Percentiles rank a stretch among this genome's conserved stretches.
These are phyloP conservation scores for Fusarium devonianum DNA, from an alignment of 2,329 filamentous ascomycete species.

Conservation along the genomic window DNA sequence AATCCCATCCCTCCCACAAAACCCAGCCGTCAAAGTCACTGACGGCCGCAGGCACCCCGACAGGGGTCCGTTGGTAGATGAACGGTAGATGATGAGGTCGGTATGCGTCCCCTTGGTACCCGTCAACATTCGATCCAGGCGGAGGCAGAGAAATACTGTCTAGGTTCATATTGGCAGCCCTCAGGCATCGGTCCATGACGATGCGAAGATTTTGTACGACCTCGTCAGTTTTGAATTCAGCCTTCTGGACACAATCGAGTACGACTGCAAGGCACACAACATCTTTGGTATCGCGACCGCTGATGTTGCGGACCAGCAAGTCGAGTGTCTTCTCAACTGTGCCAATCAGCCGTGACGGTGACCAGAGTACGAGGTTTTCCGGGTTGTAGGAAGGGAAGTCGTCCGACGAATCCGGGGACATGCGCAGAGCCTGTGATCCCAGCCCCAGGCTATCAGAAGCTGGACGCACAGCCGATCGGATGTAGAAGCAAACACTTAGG, in stretches of 20 bases:
- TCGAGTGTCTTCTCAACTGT: slow-evolving; percentile 58
- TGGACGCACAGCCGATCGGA: slow-evolving; percentile 48
- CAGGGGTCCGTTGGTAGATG: slow-evolving; percentile 43
- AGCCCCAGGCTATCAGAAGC: slow-evolving; percentile 42
- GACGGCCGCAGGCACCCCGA: slow-evolving; percentile 39
- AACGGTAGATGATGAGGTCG: slow-evolving; percentile 40
- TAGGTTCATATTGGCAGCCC: slow-evolving; percentile 52
- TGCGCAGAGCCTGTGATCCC: slow-evolving; percentile 43
- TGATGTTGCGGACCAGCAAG: slow-evolving; percentile 54
- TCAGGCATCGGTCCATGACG: slow-evolving; percentile 55
- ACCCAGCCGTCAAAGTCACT: slow-evolving; percentile 47
- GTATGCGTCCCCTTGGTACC: slow-evolving; percentile 41
- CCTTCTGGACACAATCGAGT: slow-evolving; percentile 53
- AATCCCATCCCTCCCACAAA: slow-evolving; percentile 53
- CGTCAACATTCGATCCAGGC: slow-evolving; percentile 15
- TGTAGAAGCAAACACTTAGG: slow-evolving; percentile 63
- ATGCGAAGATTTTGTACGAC: slow-evolving; percentile 51
- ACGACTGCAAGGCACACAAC: slow-evolving; percentile 58
- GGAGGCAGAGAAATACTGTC: slow-evolving; percentile 44
- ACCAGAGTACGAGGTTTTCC: slow-evolving; percentile 52
- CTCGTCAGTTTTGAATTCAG: slow-evolving; percentile 52
- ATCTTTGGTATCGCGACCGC: slow-evolving; percentile 59
- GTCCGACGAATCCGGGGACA: slow-evolving; percentile 47
- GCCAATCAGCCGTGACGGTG: slow-evolving; percentile 49
- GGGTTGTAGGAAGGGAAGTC: slow-evolving; percentile 46